Evolutionary conservation across 208 protist species (phyloP), one percentile per base, ranked within the genome.

Genomic region (Trypanosoma brucei): DNA sequence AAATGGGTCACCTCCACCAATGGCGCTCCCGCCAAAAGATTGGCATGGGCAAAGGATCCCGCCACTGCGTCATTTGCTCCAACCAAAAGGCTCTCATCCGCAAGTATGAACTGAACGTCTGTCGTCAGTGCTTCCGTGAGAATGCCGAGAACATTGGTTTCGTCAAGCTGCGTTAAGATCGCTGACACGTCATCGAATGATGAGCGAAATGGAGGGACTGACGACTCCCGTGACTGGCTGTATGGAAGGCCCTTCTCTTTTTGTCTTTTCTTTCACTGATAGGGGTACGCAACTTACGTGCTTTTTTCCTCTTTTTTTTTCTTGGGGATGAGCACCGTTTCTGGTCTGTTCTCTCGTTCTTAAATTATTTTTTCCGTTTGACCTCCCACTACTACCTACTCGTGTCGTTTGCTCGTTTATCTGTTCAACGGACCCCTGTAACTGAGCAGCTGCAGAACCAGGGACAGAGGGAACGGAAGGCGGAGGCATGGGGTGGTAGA

Each of bases 81-180:
- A 95, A 95, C 78, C 81, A 92, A 78, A 93, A 95, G 79, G 91
- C 90, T 45, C 66, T 97, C 61, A 97, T 97, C 75, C 85, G 93
- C 77, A 97, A 97, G 83, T 97, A 97, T 74, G 93, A 91, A 67
- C 84, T 97, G 55, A 94, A 94, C 79, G 79, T 96, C 30, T 97
- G 93, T 86, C 86, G 93, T 76, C 88, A 96, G 84, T 97, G 93
- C 86, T 97, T 97, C 86, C 86, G 88, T 78, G 89, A 96, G 72
- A 97, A 97, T 68, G 83, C 88, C 13, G 75, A 93, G 70, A 66
- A 92, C 79, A 91, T 96, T 65, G 89, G 89, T 55, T 97, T 94
- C 82, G 76, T 57, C 65, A 97, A 97, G 86, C 86, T 95, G 35
- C 84, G 84, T 57, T 95, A 92, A 91, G 54, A 42, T 14, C 54